Conservation (phyloP, 768 basidiomycete species). For the Paxillus involutus region DNA sequence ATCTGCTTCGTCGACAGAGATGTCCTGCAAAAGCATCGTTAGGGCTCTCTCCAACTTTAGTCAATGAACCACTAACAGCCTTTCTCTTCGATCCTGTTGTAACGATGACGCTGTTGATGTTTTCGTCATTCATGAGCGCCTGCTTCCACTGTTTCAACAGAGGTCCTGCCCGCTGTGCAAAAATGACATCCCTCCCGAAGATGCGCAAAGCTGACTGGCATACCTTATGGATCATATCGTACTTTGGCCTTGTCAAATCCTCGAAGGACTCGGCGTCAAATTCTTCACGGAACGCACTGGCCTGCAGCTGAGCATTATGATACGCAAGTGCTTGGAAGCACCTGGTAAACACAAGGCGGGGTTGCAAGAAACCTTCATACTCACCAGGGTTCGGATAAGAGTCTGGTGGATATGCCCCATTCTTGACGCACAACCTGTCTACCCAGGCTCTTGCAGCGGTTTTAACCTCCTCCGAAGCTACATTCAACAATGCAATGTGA, state of each 20-base stretch:
- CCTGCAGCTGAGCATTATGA: slow-evolving; percentile 89
- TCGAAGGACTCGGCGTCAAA: slow-evolving; percentile 77
- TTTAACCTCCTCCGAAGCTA: slow-evolving; percentile 69
- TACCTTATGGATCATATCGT: slow-evolving; percentile 79
- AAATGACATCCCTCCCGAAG: neutral
- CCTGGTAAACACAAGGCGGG: neutral
- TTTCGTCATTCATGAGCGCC: slow-evolving; percentile 58
- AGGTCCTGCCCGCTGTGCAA: slow-evolving; percentile 59
- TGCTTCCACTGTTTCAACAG: slow-evolving; percentile 73
- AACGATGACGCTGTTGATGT: slow-evolving; percentile 51
- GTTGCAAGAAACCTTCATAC: slow-evolving; percentile 19
- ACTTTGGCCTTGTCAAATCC: slow-evolving; percentile 79
- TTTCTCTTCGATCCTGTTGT: slow-evolving; percentile 68
- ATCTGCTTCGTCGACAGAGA: slow-evolving; percentile 69
- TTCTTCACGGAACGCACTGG: slow-evolving; percentile 89
- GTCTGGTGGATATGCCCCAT: slow-evolving; percentile 83
- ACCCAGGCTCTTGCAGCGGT: slow-evolving; percentile 73
- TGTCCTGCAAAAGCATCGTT: slow-evolving; percentile 42
- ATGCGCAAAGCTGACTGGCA: slow-evolving; percentile 5
- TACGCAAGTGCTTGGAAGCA: slow-evolving; percentile 66
- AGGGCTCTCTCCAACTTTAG: neutral
- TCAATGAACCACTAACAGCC: slow-evolving; percentile 45
- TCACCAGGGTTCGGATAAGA: slow-evolving; percentile 89
- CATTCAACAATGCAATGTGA: slow-evolving; percentile 5
- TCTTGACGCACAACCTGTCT: slow-evolving; percentile 74